Percentiles rank a stretch among this genome's conserved stretches.
Evolutionary conservation across 768 basidiomycete genomes (phyloP).

Genomic region (Termitomyces titanicus): DNA sequence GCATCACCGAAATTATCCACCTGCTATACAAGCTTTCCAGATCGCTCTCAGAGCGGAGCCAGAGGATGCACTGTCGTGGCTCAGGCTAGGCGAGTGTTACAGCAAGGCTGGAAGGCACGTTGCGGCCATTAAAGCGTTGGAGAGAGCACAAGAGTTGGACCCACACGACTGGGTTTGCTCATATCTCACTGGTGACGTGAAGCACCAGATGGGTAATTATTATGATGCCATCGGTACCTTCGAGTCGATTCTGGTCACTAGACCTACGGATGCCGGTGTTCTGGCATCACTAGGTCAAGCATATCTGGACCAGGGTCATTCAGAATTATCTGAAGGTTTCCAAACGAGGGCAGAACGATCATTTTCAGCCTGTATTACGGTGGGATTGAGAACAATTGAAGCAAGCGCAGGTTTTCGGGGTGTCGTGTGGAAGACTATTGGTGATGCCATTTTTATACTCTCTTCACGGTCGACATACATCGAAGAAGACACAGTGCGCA

Average conservation of each 20-base stretch:
- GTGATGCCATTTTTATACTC: constrained; percentile 71
- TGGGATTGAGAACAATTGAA: constrained; percentile 46
- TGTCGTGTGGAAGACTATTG: constrained; percentile 80
- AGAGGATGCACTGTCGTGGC: constrained; percentile 81
- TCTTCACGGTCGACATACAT: constrained; percentile 48
- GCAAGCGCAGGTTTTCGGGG: constrained; percentile 60
- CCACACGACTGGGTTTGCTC: constrained; percentile 79
- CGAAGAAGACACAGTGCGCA: constrained; percentile 36
- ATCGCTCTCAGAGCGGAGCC: constrained; percentile 78
- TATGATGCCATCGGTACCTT: constrained; percentile 72
- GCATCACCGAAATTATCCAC: constrained; percentile 64
- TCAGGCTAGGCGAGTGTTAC: constrained; percentile 90
- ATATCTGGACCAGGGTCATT: constrained; percentile 65
- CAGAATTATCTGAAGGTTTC: constrained; percentile 69
- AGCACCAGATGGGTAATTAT: constrained; percentile 71
- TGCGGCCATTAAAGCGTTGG: constrained; percentile 86
- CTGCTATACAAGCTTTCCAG: constrained; percentile 83
- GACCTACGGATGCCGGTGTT: constrained; percentile 69
- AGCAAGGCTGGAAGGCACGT: constrained; percentile 82
- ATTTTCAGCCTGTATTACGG: constrained; percentile 55
- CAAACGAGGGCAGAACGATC: constrained; percentile 70
- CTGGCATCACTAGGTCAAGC: constrained; percentile 68
- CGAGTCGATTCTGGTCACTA: constrained; percentile 46
- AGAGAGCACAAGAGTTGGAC: constrained; percentile 66
- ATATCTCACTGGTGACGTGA: constrained; percentile 84